phyloP scores from a whole-genome alignment of 1,284 basidiomycete species.

The Farysia itapuensis region DNA sequence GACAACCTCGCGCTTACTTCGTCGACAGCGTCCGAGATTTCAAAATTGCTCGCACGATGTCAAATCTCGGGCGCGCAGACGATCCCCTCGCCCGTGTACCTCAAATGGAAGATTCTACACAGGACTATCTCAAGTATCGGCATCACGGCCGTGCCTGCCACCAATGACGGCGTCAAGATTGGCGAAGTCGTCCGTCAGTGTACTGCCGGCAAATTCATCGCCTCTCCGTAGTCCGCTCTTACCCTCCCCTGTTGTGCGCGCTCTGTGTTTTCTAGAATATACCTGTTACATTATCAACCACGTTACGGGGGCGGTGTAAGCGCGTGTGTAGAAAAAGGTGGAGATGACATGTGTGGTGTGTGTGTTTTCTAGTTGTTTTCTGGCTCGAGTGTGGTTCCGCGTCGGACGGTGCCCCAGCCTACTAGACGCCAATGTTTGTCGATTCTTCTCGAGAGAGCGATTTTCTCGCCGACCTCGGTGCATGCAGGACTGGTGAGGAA shows the following conservation, averaged over 20 bases:
- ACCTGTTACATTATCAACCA: background rate
- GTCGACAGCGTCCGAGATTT: constrained; percentile 3
- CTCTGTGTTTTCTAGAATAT: too few relatives aligned
- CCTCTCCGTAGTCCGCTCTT: constrained; percentile 24
- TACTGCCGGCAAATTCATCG: constrained; percentile 29
- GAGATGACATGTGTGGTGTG: background rate
- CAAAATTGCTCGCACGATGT: constrained; percentile 64
- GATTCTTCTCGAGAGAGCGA: constrained; percentile 55
- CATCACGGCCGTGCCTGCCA: constrained; percentile 40
- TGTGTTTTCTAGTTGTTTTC: constrained; percentile 41
- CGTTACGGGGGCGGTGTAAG: too few relatives aligned
- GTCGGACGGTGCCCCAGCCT: constrained; percentile 60
- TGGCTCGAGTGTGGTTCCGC: constrained; percentile 53
- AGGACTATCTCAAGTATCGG: constrained; percentile 60
- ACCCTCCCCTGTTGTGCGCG: too few relatives aligned
- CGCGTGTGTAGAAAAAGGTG: background rate
- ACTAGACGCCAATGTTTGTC: constrained; percentile 90
- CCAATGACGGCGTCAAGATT: constrained; percentile 1
- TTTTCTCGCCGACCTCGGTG: constrained; percentile 59
- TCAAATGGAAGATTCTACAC: constrained; percentile 62
- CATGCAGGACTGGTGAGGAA: constrained; percentile 57
- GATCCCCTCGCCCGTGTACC: constrained; percentile 59
- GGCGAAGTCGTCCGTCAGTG: constrained; percentile 26
- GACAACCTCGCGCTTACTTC: constrained; percentile 22
- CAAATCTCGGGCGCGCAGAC: constrained; percentile 54